Conservation (phyloP, 225 moss, liverwort and hornwort species). For the Marchantia polymorpha region DNA sequence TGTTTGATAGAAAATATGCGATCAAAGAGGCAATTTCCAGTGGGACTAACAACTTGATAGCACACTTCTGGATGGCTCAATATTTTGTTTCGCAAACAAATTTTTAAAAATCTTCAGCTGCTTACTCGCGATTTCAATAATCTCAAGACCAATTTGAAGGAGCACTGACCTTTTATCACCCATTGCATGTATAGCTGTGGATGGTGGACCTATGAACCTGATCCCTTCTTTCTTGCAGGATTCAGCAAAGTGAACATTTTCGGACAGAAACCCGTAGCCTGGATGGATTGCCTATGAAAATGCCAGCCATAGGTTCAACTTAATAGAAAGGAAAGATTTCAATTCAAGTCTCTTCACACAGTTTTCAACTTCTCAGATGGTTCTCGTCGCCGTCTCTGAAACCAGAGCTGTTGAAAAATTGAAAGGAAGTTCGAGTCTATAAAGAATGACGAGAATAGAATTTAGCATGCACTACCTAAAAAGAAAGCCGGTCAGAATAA, state of each 20-base stretch:
- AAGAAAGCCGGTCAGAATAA: neutral
- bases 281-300: conserved; percentile 87
- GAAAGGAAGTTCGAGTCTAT: neutral
- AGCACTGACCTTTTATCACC: conserved; percentile 82
- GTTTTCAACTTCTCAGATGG: neutral
- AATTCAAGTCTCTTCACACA: neutral
- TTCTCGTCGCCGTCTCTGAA: neutral
- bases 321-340: neutral
- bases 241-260: conserved; percentile 87
- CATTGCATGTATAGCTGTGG: conserved; percentile 91
- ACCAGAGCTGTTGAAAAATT: neutral
- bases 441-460: neutral
- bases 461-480: neutral
- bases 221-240: conserved; percentile 71
- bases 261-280: conserved; percentile 96
- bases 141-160: neutral
- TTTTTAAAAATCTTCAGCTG: neutral
- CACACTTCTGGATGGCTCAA: neutral
- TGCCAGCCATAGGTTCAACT: conserved; percentile 4
- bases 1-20: neutral
- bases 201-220: conserved; percentile 86
- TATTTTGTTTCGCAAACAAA: neutral
- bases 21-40: neutral
- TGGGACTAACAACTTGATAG: neutral
- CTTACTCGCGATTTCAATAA: neutral